A percentile compares a stretch with the other conserved stretches of the same genome.
Evolutionary conservation across 768 basidiomycete species (phyloP).

Genomic region (Boletus sp.): DNA sequence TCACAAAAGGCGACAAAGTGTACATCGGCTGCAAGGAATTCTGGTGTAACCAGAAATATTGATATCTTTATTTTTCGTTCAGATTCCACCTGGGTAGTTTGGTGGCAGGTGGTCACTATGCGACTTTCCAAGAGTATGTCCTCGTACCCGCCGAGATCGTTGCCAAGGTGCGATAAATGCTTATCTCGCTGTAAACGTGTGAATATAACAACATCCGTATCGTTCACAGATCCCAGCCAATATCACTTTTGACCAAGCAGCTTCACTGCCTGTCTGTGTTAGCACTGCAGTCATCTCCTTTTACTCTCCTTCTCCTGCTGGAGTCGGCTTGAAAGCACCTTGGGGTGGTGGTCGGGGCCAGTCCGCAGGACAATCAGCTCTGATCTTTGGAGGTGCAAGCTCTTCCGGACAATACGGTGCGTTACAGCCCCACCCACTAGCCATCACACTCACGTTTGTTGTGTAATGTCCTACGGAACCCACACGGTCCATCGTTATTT

Average conservation of each 20-base stretch:
- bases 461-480: neutral
- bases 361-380: constrained; percentile 28
- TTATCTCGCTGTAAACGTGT: neutral
- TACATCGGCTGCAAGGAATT: neutral
- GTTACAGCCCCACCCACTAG: constrained; percentile 26
- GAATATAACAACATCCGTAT: constrained; percentile 9
- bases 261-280: constrained; percentile 35
- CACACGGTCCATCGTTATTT: neutral
- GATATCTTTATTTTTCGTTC: neutral
- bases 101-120: neutral
- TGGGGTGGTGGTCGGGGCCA: constrained; percentile 32
- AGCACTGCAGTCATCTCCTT: constrained; percentile 33
- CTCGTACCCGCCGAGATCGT: constrained; percentile 22
- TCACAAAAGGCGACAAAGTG: constrained; percentile 35
- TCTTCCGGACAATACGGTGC: constrained; percentile 39
- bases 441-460: neutral
- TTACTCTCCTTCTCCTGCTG: constrained; percentile 27
- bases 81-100: constrained; percentile 20
- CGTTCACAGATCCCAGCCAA: constrained; percentile 33
- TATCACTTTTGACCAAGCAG: constrained; percentile 37
- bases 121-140: constrained; percentile 29
- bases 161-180: constrained; percentile 5
- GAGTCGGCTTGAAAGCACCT: constrained; percentile 32
- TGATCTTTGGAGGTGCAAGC: constrained; percentile 38
- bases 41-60: neutral